Percentiles rank a stretch among this genome's conserved stretches.
phyloP scores from a whole-genome alignment of 2,329 filamentous ascomycete species.

The Diaporthe sp. region DNA sequence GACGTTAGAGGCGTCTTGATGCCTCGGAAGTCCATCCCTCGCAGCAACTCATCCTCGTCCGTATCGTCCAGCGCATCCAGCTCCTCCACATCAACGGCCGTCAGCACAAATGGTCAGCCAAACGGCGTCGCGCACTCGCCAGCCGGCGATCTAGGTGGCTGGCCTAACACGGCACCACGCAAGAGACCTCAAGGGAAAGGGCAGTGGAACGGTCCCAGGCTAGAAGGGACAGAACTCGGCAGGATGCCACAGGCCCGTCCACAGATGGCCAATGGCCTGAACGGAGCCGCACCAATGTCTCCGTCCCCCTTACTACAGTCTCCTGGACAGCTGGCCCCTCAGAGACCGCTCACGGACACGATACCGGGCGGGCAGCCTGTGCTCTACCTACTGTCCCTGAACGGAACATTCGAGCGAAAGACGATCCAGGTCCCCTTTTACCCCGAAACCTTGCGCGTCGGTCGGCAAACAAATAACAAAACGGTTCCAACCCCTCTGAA shows the following conservation, averaged over 20 bases:
- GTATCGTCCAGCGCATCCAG: constrained; percentile 76
- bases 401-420: constrained; percentile 97
- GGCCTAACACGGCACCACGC: constrained; percentile 63
- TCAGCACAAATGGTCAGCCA: constrained; percentile 72
- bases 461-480: constrained; percentile 96
- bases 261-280: constrained; percentile 58
- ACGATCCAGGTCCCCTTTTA: constrained; percentile 93
- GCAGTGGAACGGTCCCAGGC: constrained; percentile 64
- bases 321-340: constrained; percentile 55
- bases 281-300: constrained; percentile 57
- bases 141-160: constrained; percentile 64
- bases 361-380: constrained; percentile 78
- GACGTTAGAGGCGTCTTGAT: constrained; percentile 90
- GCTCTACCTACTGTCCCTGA: constrained; percentile 88
- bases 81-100: constrained; percentile 74
- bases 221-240: constrained; percentile 64
- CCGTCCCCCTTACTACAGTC: constrained; percentile 55
- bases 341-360: constrained; percentile 76
- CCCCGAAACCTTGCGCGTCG: constrained; percentile 95
- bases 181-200: constrained; percentile 67
- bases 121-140: constrained; percentile 68
- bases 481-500: constrained; percentile 92
- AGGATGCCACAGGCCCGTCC: constrained; percentile 56
- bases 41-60: constrained; percentile 92
- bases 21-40: constrained; percentile 88